Percentiles rank a stretch among this genome's conserved stretches.
phyloP scores from a whole-genome alignment of 2,329 filamentous ascomycete genomes.

The Graphiopsis chlorocephala region DNA sequence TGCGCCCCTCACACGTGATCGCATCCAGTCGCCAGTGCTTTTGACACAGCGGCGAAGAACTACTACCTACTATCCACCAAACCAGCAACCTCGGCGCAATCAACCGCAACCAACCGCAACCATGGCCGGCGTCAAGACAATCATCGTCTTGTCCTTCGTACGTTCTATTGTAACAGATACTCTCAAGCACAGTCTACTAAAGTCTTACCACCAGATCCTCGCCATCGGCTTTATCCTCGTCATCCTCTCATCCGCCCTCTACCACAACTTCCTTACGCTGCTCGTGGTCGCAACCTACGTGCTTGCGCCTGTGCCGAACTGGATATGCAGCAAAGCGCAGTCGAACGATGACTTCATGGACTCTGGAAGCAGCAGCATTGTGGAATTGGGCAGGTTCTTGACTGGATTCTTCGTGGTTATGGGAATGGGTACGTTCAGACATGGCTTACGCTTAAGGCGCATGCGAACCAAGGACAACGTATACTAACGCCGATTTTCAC shows the following conservation, averaged over 20 bases:
- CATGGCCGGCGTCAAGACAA: constrained; percentile 94
- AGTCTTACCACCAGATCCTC: constrained; percentile 60
- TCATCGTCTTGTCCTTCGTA: constrained; percentile 97
- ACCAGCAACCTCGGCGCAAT: constrained; percentile 3
- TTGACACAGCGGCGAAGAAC: not conserved
- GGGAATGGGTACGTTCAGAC: constrained; percentile 78
- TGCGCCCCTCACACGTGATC: not conserved
- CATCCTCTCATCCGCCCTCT: constrained; percentile 95
- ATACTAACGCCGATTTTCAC: constrained; percentile 13
- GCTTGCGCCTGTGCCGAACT: constrained; percentile 91
- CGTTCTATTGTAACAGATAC: constrained; percentile 26
- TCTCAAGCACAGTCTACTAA: not conserved
- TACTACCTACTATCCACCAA: not conserved
- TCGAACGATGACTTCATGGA: constrained; percentile 97
- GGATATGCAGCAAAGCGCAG: constrained; percentile 83
- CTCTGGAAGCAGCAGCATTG: constrained; percentile 72
- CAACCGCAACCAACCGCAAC: constrained; percentile 26
- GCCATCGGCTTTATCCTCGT: constrained; percentile 98
- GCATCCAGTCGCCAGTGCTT: not conserved
- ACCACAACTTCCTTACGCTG: constrained; percentile 89
- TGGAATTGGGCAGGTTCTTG: constrained; percentile 90
- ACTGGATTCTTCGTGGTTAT: constrained; percentile 96
- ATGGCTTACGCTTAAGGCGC: not conserved
- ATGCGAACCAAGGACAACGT: not conserved
- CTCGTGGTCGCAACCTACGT: constrained; percentile 96